phyloP scores from a whole-genome alignment of 169 alveolate genomes.

The Besnoitia besnoiti region DNA sequence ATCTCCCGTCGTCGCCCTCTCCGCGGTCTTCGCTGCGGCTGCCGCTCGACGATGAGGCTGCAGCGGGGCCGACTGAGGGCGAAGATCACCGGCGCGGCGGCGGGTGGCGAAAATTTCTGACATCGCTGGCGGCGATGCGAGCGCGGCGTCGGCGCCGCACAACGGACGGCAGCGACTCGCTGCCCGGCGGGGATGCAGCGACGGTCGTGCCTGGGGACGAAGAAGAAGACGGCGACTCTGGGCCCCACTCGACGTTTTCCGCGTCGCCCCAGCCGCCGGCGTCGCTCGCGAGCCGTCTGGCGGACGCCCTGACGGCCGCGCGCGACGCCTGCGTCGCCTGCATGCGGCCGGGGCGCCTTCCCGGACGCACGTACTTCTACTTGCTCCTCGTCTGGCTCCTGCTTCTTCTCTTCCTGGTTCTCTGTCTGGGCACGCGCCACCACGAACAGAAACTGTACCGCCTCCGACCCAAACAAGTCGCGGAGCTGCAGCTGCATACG shows the following conservation, averaged over 20 bases:
- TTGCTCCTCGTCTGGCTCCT: neutral
- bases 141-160: neutral
- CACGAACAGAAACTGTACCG: conserved; percentile 25
- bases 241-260: no score
- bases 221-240: no score
- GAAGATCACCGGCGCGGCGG: neutral
- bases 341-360: conserved; percentile 10
- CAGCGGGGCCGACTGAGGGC: neutral
- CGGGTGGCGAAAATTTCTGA: neutral
- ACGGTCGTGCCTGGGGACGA: neutral
- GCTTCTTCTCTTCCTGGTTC: neutral
- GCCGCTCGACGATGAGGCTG: neutral
- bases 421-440: conserved; percentile 3
- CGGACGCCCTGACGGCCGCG: neutral
- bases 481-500: conserved; percentile 21
- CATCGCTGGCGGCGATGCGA: neutral
- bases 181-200: neutral
- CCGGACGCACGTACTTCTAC: conserved; percentile 3
- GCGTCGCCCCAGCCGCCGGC: neutral
- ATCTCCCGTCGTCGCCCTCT: neutral
- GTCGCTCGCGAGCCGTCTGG: neutral
- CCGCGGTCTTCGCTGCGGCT: neutral
- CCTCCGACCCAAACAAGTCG: conserved; percentile 23
- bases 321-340: neutral
- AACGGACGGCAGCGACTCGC: neutral